phyloP scores from a whole-genome alignment of 2,329 filamentous ascomycete species.

The Neofusicoccum ribis region DNA sequence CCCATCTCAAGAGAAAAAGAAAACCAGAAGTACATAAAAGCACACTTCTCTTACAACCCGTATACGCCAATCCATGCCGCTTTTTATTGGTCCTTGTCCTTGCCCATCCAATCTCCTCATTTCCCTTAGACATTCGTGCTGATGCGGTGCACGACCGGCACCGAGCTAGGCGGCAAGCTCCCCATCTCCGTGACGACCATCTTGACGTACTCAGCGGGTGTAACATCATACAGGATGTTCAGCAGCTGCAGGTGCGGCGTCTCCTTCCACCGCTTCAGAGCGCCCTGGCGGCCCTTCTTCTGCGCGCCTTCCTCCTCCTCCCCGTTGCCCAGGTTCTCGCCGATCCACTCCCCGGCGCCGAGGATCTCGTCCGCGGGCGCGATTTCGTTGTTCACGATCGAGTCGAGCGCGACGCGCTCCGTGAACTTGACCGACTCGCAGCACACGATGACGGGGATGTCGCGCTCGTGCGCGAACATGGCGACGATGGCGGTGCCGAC shows the following conservation, averaged over 20 bases:
- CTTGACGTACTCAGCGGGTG: conserved; percentile 80
- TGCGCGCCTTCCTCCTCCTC: conserved; percentile 25
- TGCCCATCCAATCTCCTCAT: not conserved
- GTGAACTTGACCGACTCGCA: conserved; percentile 97
- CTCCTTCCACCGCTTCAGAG: conserved; percentile 37
- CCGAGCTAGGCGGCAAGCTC: conserved; percentile 79
- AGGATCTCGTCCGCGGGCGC: conserved; percentile 70
- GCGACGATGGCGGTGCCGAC: conserved; percentile 86
- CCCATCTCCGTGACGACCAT: conserved; percentile 92
- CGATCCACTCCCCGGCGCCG: conserved; percentile 35
- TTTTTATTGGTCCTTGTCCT: not conserved
- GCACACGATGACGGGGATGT: conserved; percentile 81
- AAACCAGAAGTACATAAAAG: not conserved
- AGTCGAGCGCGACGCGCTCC: conserved; percentile 84
- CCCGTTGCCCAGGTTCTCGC: conserved; percentile 32
- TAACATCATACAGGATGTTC: conserved; percentile 89
- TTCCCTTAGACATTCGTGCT: conserved; percentile 30
- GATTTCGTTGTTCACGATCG: conserved; percentile 92
- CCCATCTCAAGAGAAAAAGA: not conserved
- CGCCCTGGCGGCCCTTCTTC: conserved; percentile 50
- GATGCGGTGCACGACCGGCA: conserved; percentile 70
- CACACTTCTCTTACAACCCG: conserved; percentile 1
- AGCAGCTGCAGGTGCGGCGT: conserved; percentile 54
- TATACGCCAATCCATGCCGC: conserved; percentile 13
- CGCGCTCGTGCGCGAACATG: conserved; percentile 73